Base-by-base conservation (phyloP, 345 rosid genomes). In the Sonneratia caseolaris region DNA sequence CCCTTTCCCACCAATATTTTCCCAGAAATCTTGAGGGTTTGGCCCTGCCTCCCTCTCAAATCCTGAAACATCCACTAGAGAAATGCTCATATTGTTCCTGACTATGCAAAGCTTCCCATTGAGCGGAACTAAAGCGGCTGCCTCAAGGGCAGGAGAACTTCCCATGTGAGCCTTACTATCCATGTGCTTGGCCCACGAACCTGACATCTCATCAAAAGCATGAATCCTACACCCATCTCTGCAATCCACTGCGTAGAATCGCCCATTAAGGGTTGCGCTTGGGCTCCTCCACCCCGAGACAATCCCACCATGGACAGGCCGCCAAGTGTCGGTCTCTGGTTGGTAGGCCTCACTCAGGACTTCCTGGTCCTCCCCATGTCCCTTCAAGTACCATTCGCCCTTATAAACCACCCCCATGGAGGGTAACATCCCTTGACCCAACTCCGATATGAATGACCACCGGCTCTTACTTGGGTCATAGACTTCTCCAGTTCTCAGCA, bases 241-340 rank as follows among this genome's bases (percentile, higher is more conserved):
- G 77, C 95, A 89, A 37, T 86, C 95, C 78, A 87, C 81, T 21
- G 91, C 90, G 69, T 89, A 89, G 42, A 89, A 90, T 71, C 79
- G 77, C n/a, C 87, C 84, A 36, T 84, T 83, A 45, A 89, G 72
- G 22, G 89, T 80, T 68, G 87, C 75, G 68, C 91, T 79, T 7
- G 90, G 95, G 83, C 87, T 87, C 71, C 88, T 84, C 95, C 95
- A 89, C 61, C 91, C 95, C 12, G 91, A 70, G 12, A 89, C 91
- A 87, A 89, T 89, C 56, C 90, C 95, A 62, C 87, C 87, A 35
- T 84, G 86, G 24, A 87, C 86, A 0, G 86, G 91, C 77, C 68
- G 70, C 95, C 95, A 89, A 65, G 76, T 83, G 70, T 89, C 85
- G 0, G 78, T 83, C 71, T 79, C 91, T 0, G 87, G 91, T 22